Evolutionary conservation across 2,329 filamentous ascomycete genomes (phyloP).

Genomic region (Fusarium piperis): DNA sequence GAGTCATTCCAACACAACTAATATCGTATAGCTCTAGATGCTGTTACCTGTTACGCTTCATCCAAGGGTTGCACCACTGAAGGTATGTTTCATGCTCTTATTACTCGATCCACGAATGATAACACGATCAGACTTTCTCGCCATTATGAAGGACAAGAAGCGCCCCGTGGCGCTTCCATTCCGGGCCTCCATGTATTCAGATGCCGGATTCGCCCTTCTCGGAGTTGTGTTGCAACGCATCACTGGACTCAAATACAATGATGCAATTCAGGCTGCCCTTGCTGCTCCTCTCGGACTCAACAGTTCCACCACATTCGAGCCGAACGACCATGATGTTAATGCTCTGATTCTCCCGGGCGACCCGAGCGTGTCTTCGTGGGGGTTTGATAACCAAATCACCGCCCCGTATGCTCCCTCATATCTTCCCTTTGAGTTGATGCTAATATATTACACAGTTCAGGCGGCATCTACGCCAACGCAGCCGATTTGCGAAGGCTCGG

Average conservation of each 20-base stretch:
- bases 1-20: neutral
- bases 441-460: neutral
- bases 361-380: neutral
- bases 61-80: neutral
- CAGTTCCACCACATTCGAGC: neutral
- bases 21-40: neutral
- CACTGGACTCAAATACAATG: neutral
- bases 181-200: conserved; percentile 18
- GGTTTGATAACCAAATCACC: neutral
- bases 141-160: conserved; percentile 3
- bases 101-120: neutral
- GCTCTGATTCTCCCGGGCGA: neutral
- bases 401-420: neutral
- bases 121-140: conserved; percentile 5
- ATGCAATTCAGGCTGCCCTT: neutral
- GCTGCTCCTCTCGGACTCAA: neutral
- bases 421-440: no score
- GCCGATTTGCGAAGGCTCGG: conserved; percentile 9
- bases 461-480: neutral
- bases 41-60: neutral
- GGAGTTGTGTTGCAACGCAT: conserved; percentile 11
- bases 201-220: conserved; percentile 12
- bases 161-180: conserved; percentile 4
- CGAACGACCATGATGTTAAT: neutral
- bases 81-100: neutral